Conservation (phyloP, 345 rosid species). For the Brassica cretica region DNA sequence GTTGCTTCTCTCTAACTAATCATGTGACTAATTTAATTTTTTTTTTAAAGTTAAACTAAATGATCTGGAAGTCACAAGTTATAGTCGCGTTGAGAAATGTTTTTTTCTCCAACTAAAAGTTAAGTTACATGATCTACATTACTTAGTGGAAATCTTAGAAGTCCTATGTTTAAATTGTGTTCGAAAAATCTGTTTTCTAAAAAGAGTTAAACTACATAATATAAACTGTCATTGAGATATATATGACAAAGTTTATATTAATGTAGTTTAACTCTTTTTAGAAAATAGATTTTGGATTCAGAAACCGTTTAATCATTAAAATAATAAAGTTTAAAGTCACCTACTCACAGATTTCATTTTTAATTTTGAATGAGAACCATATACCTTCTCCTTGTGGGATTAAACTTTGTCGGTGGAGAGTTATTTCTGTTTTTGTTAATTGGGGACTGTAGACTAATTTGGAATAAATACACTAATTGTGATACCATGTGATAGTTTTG, state of each 20-base stretch:
- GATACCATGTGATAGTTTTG: constrained; percentile 21
- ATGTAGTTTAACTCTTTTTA: no score
- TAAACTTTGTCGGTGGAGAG: constrained; percentile 30
- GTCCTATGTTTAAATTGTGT: not conserved
- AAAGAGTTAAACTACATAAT: not conserved
- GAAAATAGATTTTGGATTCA: not conserved
- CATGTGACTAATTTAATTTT: not conserved
- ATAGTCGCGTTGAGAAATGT: not conserved
- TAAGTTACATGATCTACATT: not conserved
- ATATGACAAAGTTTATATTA: no score
- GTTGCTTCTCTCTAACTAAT: constrained; percentile 2
- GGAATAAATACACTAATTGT: constrained; percentile 1
- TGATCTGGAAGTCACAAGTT: not conserved
- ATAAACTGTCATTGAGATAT: no score
- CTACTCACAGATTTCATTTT: not conserved
- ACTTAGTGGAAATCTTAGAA: not conserved
- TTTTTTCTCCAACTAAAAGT: not conserved
- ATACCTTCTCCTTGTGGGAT: not conserved
- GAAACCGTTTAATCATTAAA: not conserved
- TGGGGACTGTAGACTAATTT: not conserved
- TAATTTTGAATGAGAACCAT: constrained; percentile 2
- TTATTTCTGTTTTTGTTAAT: constrained; percentile 17
- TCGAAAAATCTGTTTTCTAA: not conserved
- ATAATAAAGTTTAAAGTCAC: not conserved
- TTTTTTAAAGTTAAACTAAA: not conserved